Conservation (phyloP, 1,284 basidiomycete species). For the Tilletia caries region DNA sequence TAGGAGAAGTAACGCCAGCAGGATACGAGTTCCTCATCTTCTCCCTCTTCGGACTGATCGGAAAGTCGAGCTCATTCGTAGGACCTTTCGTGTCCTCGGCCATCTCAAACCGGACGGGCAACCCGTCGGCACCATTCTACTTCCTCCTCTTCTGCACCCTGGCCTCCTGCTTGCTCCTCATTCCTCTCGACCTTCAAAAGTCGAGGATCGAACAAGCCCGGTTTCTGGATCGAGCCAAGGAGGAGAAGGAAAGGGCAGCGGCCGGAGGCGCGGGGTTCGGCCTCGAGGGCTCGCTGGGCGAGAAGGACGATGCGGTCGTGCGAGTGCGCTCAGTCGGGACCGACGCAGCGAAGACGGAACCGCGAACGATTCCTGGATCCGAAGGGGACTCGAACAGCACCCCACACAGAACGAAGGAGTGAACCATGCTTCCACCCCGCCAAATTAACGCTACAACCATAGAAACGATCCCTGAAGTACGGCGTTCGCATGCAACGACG, state of each 20-base stretch:
- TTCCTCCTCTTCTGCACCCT: constrained; percentile 73
- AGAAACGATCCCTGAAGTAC: no score
- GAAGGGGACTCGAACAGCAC: no score
- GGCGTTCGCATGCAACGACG: no score
- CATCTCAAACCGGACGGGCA: constrained; percentile 59
- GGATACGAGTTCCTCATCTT: constrained; percentile 66
- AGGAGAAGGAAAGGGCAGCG: background rate
- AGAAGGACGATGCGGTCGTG: no score
- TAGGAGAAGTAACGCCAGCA: constrained; percentile 73
- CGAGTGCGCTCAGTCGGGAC: no score
- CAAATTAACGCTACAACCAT: no score
- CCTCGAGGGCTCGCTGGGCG: no score
- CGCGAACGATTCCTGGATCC: no score
- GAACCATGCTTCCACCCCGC: no score
- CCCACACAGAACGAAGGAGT: no score
- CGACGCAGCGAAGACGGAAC: no score
- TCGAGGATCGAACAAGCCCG: constrained; percentile 63
- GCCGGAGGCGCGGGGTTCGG: no score
- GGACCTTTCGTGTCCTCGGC: constrained; percentile 69
- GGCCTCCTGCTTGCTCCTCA: constrained; percentile 68
- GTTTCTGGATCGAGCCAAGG: constrained; percentile 61
- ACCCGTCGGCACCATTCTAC: constrained; percentile 77
- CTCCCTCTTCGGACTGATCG: constrained; percentile 67
- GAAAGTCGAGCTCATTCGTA: constrained; percentile 62
- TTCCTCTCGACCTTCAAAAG: constrained; percentile 68